Percentiles rank a stretch among this genome's conserved stretches.
phyloP scores from a whole-genome alignment of 257 asterid species.

The Jasminum sambac region DNA sequence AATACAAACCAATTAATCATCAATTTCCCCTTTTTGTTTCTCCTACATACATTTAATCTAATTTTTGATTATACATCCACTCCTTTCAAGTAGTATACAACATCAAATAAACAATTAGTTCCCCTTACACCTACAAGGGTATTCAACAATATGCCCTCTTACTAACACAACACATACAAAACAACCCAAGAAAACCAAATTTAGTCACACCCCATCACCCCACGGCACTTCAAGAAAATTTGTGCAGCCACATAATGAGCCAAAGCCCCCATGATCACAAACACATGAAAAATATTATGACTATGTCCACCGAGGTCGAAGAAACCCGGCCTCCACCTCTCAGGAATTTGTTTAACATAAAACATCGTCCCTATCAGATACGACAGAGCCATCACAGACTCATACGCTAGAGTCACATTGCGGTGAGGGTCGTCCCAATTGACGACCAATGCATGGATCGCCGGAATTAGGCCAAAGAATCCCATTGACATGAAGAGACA shows the following conservation, averaged over 20 bases:
- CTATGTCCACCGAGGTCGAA: constrained; percentile 95
- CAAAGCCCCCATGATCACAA: constrained; percentile 86
- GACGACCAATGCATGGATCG: constrained; percentile 53
- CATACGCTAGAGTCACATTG: constrained; percentile 53
- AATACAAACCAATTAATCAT: no score
- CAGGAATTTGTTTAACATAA: constrained; percentile 66
- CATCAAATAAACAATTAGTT: not conserved
- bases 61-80: no score
- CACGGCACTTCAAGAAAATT: constrained; percentile 53
- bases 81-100: not conserved
- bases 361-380: constrained; percentile 69
- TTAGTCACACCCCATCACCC: constrained; percentile 46
- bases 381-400: constrained; percentile 71
- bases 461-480: constrained; percentile 76
- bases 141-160: not conserved
- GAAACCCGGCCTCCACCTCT: constrained; percentile 90
- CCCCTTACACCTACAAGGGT: not conserved
- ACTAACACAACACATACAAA: not conserved
- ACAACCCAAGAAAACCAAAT: not conserved
- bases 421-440: constrained; percentile 85
- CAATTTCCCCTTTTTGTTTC: no score
- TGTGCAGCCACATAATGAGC: constrained; percentile 96
- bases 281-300: constrained; percentile 88
- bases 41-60: no score
- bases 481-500: constrained; percentile 81